Evolutionary conservation across 805 yeast genomes (phyloP).

Genomic region (Yarrowia keelungensis): DNA sequence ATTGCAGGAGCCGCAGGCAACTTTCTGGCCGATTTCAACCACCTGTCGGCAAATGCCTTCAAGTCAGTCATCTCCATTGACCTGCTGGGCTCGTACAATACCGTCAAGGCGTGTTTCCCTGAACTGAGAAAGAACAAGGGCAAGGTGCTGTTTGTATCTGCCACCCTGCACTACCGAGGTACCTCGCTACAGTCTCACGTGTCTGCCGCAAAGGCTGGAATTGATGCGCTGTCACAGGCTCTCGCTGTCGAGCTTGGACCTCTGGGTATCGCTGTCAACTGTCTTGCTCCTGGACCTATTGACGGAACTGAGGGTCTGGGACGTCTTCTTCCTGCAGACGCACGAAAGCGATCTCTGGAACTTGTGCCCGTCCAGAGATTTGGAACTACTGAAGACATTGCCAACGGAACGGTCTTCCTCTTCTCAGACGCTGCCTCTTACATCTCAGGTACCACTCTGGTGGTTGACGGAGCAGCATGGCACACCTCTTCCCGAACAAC

Average conservation of each 20-base stretch:
- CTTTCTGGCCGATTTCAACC: conserved; percentile 79
- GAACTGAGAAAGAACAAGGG: conserved; percentile 74
- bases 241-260: conserved; percentile 93
- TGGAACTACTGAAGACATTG: conserved; percentile 80
- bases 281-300: conserved; percentile 92
- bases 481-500: conserved; percentile 52
- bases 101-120: conserved; percentile 79
- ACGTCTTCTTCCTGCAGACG: conserved; percentile 58
- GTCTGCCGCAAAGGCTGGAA: conserved; percentile 94
- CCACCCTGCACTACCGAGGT: conserved; percentile 89
- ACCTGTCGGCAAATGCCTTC: conserved; percentile 83
- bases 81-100: conserved; percentile 85
- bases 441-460: conserved; percentile 75
- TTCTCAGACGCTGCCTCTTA: conserved; percentile 83
- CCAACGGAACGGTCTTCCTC: conserved; percentile 82
- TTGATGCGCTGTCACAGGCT: conserved; percentile 84
- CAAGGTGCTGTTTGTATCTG: conserved; percentile 77
- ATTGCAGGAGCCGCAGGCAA: conserved; percentile 98
- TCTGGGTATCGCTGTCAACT: conserved; percentile 79
- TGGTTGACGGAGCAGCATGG: conserved; percentile 94
- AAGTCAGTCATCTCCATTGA: conserved; percentile 87
- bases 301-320: conserved; percentile 85
- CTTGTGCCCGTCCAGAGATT: conserved; percentile 58
- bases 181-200: conserved; percentile 89
- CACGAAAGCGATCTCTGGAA: conserved; percentile 49